phyloP scores from a whole-genome alignment of 148 eudicot species.

The Arbutus unedo region DNA sequence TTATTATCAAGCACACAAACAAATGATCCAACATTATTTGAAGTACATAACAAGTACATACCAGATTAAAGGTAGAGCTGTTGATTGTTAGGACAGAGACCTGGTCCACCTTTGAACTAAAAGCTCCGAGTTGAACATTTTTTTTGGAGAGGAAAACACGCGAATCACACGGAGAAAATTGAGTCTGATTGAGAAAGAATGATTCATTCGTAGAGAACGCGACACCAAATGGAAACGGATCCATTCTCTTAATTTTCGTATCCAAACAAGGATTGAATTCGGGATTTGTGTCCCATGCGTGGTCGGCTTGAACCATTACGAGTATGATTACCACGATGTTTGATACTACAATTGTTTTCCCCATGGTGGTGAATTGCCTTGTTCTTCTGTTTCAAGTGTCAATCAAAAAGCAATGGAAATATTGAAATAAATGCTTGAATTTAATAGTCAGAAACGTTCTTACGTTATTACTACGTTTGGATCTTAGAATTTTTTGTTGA shows the following conservation, averaged over 20 bases:
- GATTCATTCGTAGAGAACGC: constrained; percentile 57
- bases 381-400: not conserved
- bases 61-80: constrained; percentile 48
- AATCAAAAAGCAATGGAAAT: not conserved
- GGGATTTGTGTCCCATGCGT: constrained; percentile 51
- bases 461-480: not conserved
- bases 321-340: not conserved
- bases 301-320: constrained; percentile 17
- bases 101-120: constrained; percentile 81
- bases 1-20: no score
- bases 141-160: constrained; percentile 46
- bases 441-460: not conserved
- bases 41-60: constrained; percentile 21
- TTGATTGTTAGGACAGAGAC: constrained; percentile 69
- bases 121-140: constrained; percentile 51
- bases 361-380: not conserved
- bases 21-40: not conserved
- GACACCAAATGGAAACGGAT: constrained; percentile 71
- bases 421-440: not conserved
- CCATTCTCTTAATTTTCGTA: constrained; percentile 49
- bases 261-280: constrained; percentile 69
- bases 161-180: constrained; percentile 77
- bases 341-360: constrained; percentile 7
- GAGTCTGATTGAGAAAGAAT: constrained; percentile 54
- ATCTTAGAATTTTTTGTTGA: not conserved